These are phyloP conservation scores for Penicillium roqueforti DNA, from an alignment of 495 filamentous ascomycete species.

Conservation along the genomic window DNA sequence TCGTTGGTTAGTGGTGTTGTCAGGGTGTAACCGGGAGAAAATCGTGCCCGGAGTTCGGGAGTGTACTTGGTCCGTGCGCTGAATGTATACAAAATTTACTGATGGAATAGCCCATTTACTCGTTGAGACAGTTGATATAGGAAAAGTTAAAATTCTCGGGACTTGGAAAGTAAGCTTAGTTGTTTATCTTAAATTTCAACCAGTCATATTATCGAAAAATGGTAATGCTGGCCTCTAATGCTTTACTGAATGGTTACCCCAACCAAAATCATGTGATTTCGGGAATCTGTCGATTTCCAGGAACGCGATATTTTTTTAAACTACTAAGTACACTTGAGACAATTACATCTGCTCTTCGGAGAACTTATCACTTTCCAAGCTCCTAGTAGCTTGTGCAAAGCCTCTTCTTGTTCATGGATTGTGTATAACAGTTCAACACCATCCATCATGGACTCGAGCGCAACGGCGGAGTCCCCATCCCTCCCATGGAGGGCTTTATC, in stretches of 20 bases:
- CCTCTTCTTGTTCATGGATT: constrained; percentile 25
- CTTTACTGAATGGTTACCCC: constrained; percentile 14
- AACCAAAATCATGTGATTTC: constrained; percentile 27
- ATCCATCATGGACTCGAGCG: constrained; percentile 37
- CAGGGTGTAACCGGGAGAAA: constrained; percentile 20
- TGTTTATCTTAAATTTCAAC: not conserved
- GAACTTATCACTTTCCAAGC: not conserved
- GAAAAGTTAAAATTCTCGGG: not conserved
- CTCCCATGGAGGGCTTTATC: constrained; percentile 41
- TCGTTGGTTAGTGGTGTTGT: constrained; percentile 18
- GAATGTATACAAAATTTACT: constrained; percentile 7
- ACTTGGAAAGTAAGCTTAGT: not conserved
- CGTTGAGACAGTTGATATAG: not conserved
- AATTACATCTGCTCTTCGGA: not conserved
- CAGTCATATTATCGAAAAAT: not conserved
- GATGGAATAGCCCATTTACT: not conserved
- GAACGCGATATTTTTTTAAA: constrained; percentile 1
- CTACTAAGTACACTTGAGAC: not conserved
- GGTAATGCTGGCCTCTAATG: not conserved
- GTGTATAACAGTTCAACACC: constrained; percentile 23
- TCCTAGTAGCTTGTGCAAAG: constrained; percentile 2
- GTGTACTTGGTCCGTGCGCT: constrained; percentile 28
- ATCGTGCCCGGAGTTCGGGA: constrained; percentile 29
- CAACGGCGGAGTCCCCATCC: constrained; percentile 41
- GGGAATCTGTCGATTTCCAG: constrained; percentile 10